Percentiles rank a stretch among this genome's conserved stretches.
phyloP scores from a whole-genome alignment of 1,284 basidiomycete genomes.

The Puccinia brachypodii region DNA sequence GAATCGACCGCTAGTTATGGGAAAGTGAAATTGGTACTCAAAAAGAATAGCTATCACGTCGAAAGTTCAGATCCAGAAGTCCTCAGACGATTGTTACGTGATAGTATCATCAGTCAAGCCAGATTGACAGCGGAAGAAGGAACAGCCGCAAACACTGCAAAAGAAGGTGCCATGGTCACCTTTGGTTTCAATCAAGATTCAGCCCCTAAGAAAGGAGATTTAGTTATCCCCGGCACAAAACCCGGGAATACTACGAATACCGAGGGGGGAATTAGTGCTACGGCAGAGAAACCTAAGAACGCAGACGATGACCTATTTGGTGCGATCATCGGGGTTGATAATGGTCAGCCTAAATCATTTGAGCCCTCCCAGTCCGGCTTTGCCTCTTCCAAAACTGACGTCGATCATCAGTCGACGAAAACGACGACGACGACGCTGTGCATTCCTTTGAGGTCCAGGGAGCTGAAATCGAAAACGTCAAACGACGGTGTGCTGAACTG shows the following conservation, averaged over 20 bases:
- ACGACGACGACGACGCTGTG: slow-evolving; percentile 92
- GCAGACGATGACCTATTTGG: slow-evolving; percentile 76
- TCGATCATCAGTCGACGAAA: slow-evolving; percentile 68
- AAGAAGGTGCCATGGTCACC: slow-evolving; percentile 38
- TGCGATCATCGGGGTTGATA: slow-evolving; percentile 83
- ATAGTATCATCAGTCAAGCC: slow-evolving; percentile 76
- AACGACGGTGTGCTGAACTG: slow-evolving; percentile 73
- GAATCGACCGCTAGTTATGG: slow-evolving; percentile 90
- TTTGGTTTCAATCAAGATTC: slow-evolving; percentile 72
- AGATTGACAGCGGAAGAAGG: slow-evolving; percentile 60
- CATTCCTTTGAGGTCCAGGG: slow-evolving; percentile 93
- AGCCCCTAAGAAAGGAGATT: slow-evolving; percentile 73
- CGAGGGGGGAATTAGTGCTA: slow-evolving; percentile 56
- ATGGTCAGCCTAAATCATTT: slow-evolving; percentile 63
- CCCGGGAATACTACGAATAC: background rate
- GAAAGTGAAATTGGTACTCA: slow-evolving; percentile 93
- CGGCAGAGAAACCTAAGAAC: slow-evolving; percentile 53
- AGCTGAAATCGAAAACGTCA: slow-evolving; percentile 72
- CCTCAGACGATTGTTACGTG: slow-evolving; percentile 78
- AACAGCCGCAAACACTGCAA: slow-evolving; percentile 60
- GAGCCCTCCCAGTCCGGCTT: background rate
- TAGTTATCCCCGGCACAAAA: slow-evolving; percentile 75
- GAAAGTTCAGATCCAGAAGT: slow-evolving; percentile 91
- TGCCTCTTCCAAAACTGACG: background rate
- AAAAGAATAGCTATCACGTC: slow-evolving; percentile 93